Base-by-base conservation (phyloP, 495 filamentous ascomycete genomes). In the Penicillium argentinense region DNA sequence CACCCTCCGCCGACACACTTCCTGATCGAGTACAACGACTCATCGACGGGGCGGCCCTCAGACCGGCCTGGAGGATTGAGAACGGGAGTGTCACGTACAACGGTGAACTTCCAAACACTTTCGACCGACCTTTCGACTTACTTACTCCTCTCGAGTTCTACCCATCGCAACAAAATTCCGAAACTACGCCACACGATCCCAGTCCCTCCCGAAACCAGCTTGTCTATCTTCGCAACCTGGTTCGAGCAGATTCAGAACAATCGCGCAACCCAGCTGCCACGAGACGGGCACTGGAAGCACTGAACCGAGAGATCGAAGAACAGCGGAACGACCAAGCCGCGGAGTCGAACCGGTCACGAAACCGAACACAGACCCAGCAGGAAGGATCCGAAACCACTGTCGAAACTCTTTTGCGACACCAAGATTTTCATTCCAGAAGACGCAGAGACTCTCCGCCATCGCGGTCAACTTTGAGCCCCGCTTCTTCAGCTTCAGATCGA, bases 171-270 rank as follows among this genome's bases (percentile, higher is more conserved):
- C 33, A 36, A 7, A 36, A 19, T 36, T 17, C 36, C 13, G 37
- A 26, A 9, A 24, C 25, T 9, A n/a, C 13, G 1, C 21, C 34
- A 25, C 50, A 21, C 14, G 47, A 26, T n/a, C 24, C 29, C 41
- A 57, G 54, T 7, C 45, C 41, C 29, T n/a, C 53, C 14, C 25
- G 53, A 44, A 43, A 49, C n/a, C 58, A 57, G 18, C 46, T 75
- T 8, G 61, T 64, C 9, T 61, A 75, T 49, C 54, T 77, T 18
- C 74, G 69, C 26, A 57, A 71, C n/a, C 26, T 76, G 18, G 40
- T 74, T 17, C 54, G 56, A 36, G 65, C 69, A 16, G 69, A 66
- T n/a, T n/a, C n/a, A n/a, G 29, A 66, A 63, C 13, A 64, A 57
- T 28, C 60, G 56, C 41, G 61, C 73, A 49, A 67, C 65, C 67